Evolutionary conservation across 176 grass and related monocot species (phyloP).

Genomic region (Aegilops longissima): DNA sequence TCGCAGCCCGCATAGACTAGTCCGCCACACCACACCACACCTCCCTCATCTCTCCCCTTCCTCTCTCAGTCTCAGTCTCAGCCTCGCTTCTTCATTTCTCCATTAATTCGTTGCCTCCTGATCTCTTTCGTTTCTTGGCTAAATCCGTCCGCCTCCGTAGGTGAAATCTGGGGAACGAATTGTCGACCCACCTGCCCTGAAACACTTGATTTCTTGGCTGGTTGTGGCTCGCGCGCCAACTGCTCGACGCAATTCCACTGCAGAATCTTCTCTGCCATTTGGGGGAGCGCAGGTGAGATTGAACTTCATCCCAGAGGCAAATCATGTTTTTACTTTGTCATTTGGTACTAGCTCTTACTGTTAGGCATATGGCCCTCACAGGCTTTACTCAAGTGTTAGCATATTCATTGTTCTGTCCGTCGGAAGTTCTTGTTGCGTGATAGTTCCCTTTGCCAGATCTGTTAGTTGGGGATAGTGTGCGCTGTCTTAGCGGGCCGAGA

Average conservation of each 20-base stretch:
- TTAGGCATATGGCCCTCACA: not conserved
- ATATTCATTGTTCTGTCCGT: not conserved
- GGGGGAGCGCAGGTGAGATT: not conserved
- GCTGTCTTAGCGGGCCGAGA: not conserved
- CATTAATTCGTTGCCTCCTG: not conserved
- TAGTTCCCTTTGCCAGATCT: constrained; percentile 16
- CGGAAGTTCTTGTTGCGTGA: not conserved
- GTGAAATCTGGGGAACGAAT: not conserved
- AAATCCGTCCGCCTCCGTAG: not conserved
- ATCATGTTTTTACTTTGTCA: not conserved
- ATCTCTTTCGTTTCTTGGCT: not conserved
- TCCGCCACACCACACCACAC: not conserved
- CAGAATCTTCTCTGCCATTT: not conserved
- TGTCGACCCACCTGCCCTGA: not conserved
- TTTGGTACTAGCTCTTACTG: not conserved
- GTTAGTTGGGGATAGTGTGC: not conserved
- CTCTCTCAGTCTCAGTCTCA: not conserved
- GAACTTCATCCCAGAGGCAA: not conserved
- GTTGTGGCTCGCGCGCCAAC: not conserved
- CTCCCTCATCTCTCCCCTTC: constrained; percentile 19
- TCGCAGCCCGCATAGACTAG: not conserved
- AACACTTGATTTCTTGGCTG: not conserved
- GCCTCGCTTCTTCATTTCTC: not conserved
- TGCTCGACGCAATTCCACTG: constrained; percentile 14
- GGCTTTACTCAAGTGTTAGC: not conserved